These are phyloP conservation scores for Rhododendron griersonianum DNA, from an alignment of 148 eudicot genomes.

Conservation along the genomic window DNA sequence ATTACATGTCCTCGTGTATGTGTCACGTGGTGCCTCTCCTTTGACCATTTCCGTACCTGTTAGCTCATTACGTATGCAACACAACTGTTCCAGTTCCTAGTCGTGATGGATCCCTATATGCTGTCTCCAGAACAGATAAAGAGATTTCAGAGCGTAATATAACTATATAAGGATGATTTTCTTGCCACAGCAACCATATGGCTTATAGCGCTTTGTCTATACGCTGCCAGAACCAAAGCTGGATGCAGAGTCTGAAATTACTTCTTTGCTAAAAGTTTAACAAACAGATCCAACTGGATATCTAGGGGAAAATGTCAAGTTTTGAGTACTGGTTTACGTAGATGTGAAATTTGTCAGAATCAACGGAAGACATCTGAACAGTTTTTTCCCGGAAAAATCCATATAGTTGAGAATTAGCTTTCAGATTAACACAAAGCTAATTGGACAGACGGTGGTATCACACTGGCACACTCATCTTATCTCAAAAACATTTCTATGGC, in stretches of 20 bases:
- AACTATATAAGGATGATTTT: not conserved
- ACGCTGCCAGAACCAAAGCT: no score
- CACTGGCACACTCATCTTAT: no score
- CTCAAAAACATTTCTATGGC: no score
- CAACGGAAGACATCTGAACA: not conserved
- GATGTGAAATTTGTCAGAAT: not conserved
- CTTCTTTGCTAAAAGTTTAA: not conserved
- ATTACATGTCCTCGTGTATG: not conserved
- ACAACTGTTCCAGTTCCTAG: not conserved
- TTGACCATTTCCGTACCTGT: not conserved
- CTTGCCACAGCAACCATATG: not conserved
- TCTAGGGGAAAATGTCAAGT: not conserved
- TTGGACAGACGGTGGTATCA: no score
- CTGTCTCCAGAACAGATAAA: not conserved
- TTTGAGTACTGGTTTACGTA: not conserved
- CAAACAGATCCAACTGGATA: not conserved
- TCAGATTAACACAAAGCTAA: no score
- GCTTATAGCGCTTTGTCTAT: no score
- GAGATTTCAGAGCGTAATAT: no score
- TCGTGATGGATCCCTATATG: not conserved
- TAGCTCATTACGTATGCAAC: not conserved
- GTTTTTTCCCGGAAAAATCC: no score
- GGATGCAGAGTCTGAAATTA: no score
- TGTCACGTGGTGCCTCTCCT: not conserved
- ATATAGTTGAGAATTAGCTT: no score